These are phyloP conservation scores for Trichosporon sp. DNA, from an alignment of 1,284 basidiomycete genomes.

Conservation along the genomic window DNA sequence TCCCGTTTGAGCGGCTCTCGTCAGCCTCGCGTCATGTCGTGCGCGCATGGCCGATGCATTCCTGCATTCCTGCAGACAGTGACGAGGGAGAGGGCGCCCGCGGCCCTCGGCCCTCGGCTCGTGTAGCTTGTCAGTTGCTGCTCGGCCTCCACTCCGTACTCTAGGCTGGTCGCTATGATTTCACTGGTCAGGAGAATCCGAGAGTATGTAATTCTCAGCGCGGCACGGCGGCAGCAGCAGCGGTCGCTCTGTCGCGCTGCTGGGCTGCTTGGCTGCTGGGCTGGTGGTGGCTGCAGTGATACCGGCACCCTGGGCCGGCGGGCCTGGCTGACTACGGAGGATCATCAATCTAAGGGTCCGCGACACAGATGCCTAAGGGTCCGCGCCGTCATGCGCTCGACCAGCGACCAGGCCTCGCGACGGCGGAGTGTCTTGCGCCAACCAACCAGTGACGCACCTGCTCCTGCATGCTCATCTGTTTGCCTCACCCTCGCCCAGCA, in stretches of 20 bases:
- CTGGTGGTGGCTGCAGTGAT: neutral
- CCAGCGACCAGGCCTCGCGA: no score
- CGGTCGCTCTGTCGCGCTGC: neutral
- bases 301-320: neutral
- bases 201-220: neutral
- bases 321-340: neutral
- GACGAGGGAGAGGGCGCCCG: neutral
- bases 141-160: neutral
- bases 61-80: no score
- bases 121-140: neutral
- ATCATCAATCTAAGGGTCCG: conserved; percentile 3
- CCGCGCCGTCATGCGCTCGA: neutral
- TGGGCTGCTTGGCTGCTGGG: no score
- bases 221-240: no score
- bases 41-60: no score
- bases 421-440: neutral
- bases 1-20: neutral
- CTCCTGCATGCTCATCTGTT: neutral
- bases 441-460: neutral
- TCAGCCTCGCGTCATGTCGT: neutral
- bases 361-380: neutral
- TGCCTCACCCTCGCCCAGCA: neutral
- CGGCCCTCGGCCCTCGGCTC: neutral
- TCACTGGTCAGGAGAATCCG: neutral
- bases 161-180: neutral